Percentiles rank a stretch among this genome's conserved stretches.
Evolutionary conservation across 768 basidiomycete species (phyloP).

Genomic region (Mycena venus): DNA sequence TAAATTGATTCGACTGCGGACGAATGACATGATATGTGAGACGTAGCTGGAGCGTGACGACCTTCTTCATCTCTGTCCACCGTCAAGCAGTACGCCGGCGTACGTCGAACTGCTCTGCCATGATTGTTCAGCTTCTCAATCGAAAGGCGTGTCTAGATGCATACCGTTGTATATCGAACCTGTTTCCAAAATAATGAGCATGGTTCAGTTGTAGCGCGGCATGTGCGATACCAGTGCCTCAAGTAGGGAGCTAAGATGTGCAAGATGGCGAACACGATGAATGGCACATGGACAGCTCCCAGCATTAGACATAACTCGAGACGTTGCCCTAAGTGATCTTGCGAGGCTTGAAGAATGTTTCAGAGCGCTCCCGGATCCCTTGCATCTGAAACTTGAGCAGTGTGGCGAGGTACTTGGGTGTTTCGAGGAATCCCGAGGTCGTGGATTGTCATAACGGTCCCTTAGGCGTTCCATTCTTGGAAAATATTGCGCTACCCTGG

Average conservation of each 20-base stretch:
- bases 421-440: neutral
- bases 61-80: neutral
- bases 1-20: too few species aligned
- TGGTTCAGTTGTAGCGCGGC: too few species aligned
- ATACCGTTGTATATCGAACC: neutral
- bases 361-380: too few species aligned
- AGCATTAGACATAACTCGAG: neutral
- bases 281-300: neutral
- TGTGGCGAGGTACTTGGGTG: neutral
- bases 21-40: too few species aligned
- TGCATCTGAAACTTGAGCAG: too few species aligned
- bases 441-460: neutral
- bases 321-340: too few species aligned
- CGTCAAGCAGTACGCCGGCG: neutral
- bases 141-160: neutral
- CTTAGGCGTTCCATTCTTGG: neutral
- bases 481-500: neutral
- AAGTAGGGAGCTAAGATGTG: neutral
- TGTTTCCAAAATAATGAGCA: neutral
- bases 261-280: neutral
- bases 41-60: neutral
- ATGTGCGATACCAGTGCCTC: too few species aligned
- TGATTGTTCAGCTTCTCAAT: neutral
- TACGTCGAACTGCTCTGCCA: neutral
- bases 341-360: too few species aligned